These are phyloP conservation scores for Penicillium turbatum DNA, from an alignment of 495 filamentous ascomycete genomes.

Conservation along the genomic window DNA sequence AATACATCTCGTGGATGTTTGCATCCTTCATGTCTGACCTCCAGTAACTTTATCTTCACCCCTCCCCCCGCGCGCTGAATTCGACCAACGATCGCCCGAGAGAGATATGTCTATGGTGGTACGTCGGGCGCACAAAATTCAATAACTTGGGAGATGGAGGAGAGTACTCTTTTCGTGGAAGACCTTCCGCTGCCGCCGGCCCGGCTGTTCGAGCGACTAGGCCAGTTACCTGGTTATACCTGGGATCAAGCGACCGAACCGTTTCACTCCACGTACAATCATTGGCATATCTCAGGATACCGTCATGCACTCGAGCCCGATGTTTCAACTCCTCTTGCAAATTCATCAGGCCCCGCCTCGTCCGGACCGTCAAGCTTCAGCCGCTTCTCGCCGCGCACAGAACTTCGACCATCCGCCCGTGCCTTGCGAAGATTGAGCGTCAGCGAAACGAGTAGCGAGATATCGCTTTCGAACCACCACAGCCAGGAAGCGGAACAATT, in stretches of 20 bases:
- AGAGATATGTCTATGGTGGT: constrained; percentile 20
- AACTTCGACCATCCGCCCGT: constrained; percentile 19
- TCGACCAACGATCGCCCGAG: not conserved
- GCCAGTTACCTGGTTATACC: constrained; percentile 66
- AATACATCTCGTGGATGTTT: constrained; percentile 6
- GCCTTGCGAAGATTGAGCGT: constrained; percentile 37
- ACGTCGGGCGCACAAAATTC: not conserved
- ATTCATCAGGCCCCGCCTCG: constrained; percentile 29
- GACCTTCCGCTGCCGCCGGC: constrained; percentile 64
- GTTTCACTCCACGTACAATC: constrained; percentile 80
- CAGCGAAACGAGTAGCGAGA: constrained; percentile 51
- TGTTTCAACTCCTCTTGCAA: constrained; percentile 41
- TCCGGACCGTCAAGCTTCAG: constrained; percentile 44
- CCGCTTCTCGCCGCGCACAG: constrained; percentile 45
- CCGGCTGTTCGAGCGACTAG: constrained; percentile 67
- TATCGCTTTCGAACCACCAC: constrained; percentile 24
- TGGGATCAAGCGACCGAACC: constrained; percentile 68
- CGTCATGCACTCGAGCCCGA: constrained; percentile 41
- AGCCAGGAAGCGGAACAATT: constrained; percentile 37
- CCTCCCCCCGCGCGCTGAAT: constrained; percentile 1
- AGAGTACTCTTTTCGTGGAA: constrained; percentile 47
- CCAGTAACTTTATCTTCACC: constrained; percentile 4
- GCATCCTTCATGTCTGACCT: constrained; percentile 17
- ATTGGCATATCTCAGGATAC: constrained; percentile 62
- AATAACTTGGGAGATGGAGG: constrained; percentile 32